Conservation (phyloP, 1,284 basidiomycete genomes). For the Marasmius fiardii region DNA sequence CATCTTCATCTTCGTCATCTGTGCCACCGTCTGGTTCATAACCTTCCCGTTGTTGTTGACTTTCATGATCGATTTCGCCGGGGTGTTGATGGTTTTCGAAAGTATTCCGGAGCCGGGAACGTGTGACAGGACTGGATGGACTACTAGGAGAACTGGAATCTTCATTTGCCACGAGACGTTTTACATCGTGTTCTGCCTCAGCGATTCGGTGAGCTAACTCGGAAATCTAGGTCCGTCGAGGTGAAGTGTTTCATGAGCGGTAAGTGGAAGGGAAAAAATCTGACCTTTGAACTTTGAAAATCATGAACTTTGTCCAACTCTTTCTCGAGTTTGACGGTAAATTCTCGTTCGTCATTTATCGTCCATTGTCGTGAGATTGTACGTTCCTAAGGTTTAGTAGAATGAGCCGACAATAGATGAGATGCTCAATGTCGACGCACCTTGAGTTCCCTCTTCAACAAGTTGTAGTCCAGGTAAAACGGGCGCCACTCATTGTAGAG, state of each 20-base stretch:
- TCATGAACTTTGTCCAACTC: conserved; percentile 96
- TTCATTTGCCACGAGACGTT: conserved; percentile 69
- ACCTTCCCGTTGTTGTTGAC: conserved; percentile 51
- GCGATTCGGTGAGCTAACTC: conserved; percentile 81
- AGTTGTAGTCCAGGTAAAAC: conserved; percentile 88
- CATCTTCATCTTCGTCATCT: conserved; percentile 53
- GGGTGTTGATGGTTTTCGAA: no score
- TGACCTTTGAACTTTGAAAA: conserved; percentile 92
- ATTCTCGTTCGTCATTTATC: conserved; percentile 77
- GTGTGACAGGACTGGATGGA: conserved; percentile 29
- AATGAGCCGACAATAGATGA: not conserved
- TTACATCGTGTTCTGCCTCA: conserved; percentile 78
- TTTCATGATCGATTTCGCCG: conserved; percentile 49
- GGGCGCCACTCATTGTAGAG: conserved; percentile 89
- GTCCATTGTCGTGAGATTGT: conserved; percentile 68
- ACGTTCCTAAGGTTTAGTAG: conserved; percentile 40
- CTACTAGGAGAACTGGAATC: conserved; percentile 22
- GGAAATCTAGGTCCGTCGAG: conserved; percentile 52
- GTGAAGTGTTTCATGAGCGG: not conserved
- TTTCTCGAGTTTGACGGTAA: conserved; percentile 74
- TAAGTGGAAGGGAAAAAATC: no score
- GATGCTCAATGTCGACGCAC: conserved; percentile 27
- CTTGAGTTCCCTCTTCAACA: conserved; percentile 89
- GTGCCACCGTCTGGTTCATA: conserved; percentile 70
- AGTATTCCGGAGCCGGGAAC: not conserved